Evolutionary conservation across 495 filamentous ascomycete genomes (phyloP).

Genomic region (Platismatia glauca): DNA sequence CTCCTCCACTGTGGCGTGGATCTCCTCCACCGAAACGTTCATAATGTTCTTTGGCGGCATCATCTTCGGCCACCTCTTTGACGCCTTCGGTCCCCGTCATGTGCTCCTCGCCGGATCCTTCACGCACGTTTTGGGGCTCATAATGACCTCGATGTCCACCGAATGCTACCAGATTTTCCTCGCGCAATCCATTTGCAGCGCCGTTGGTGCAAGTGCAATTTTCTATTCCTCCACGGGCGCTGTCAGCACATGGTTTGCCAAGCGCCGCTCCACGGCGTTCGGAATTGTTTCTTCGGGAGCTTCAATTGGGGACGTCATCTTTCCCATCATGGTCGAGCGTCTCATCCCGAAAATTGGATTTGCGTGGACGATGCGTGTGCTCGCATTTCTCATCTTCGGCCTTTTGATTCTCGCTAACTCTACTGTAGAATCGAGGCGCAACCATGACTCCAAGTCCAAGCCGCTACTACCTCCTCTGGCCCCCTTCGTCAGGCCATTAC

Average conservation of each 20-base stretch:
- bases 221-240: constrained; percentile 8
- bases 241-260: no score
- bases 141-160: no score
- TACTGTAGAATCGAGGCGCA: no score
- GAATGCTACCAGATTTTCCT: no score
- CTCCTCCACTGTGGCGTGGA: no score
- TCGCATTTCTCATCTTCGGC: constrained; percentile 42
- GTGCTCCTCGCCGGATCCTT: constrained; percentile 21
- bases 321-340: constrained; percentile 36
- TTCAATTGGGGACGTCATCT: constrained; percentile 48
- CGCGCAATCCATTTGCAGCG: no score
- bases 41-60: constrained; percentile 7
- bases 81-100: constrained; percentile 30
- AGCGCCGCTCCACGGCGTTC: constrained; percentile 9
- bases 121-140: constrained; percentile 13
- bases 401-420: no score
- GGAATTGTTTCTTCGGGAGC: constrained; percentile 16
- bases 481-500: no score
- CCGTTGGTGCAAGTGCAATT: constrained; percentile 2
- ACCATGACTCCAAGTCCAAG: no score
- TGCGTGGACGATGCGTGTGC: constrained; percentile 39
- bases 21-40: constrained; percentile 40
- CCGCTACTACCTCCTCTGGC: no score
- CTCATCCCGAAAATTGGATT: constrained; percentile 36
- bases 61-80: constrained; percentile 28